A percentile compares a stretch with the other conserved stretches of the same genome.
Conservation (phyloP, 768 basidiomycete genomes). For the Strobilomyces echinocephalus region DNA sequence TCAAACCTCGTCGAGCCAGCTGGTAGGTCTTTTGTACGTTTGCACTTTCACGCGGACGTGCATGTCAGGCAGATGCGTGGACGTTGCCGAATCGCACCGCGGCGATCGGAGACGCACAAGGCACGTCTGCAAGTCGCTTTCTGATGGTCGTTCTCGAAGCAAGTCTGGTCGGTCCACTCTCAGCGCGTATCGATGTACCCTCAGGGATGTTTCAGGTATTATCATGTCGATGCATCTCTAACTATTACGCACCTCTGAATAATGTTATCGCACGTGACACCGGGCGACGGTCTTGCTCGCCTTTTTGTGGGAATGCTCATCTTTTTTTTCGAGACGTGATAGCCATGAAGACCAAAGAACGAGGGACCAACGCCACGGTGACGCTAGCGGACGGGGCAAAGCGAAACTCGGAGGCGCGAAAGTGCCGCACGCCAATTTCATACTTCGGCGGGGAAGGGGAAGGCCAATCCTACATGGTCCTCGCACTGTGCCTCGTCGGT, state of each 20-base stretch:
- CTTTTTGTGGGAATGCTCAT: background rate
- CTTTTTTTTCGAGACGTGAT: background rate
- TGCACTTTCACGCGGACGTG: background rate
- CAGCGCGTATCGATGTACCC: background rate
- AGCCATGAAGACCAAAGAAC: conserved; percentile 90
- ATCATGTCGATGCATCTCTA: conserved; percentile 84
- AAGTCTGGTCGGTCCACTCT: conserved; percentile 46
- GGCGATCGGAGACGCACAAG: conserved; percentile 63
- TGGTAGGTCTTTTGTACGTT: conserved; percentile 41
- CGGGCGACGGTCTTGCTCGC: too few species aligned
- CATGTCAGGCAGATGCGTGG: conserved; percentile 80
- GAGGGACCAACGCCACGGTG: conserved; percentile 72
- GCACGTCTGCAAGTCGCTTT: conserved; percentile 22
- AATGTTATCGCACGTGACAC: too few species aligned
- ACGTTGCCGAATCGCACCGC: conserved; percentile 64
- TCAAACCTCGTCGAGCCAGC: conserved; percentile 90
- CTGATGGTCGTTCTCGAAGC: conserved; percentile 47
- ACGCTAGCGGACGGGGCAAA: conserved; percentile 57
- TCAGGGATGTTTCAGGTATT: conserved; percentile 50
- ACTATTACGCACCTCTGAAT: conserved; percentile 31
- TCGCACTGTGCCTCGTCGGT: too few species aligned
- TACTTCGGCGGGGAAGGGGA: too few species aligned
- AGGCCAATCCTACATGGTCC: too few species aligned
- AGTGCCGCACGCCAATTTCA: too few species aligned
- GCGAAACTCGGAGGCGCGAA: too few species aligned